Conservation (phyloP, 192 early-diverging fungal species). For the Coemansia sp. region DNA sequence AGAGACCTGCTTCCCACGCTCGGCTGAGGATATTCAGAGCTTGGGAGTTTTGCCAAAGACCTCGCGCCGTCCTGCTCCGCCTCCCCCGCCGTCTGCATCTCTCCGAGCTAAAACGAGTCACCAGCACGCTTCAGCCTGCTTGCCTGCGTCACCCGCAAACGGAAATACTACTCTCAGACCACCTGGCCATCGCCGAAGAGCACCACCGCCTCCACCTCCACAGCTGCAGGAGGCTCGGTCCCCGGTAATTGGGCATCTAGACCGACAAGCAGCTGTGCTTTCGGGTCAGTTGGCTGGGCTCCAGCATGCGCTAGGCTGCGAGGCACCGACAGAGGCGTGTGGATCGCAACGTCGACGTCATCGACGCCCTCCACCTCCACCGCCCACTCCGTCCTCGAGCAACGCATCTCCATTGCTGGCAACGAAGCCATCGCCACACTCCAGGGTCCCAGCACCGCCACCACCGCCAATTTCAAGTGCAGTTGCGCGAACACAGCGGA, state of each 20-base stretch:
- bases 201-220: slow-evolving; percentile 37
- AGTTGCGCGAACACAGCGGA: not conserved
- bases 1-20: slow-evolving; percentile 39
- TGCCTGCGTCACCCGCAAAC: not conserved
- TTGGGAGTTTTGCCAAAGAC: not conserved
- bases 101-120: not conserved
- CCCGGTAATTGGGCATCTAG: not conserved
- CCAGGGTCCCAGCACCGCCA: slow-evolving; percentile 28
- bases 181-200: slow-evolving; percentile 24
- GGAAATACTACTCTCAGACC: not conserved
- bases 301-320: slow-evolving; percentile 1
- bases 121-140: not conserved
- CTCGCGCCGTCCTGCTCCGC: slow-evolving; percentile 26
- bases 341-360: not conserved
- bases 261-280: not conserved
- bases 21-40: slow-evolving; percentile 11
- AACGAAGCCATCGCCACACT: not conserved
- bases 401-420: not conserved
- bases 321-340: slow-evolving; percentile 3
- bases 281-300: not conserved
- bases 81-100: slow-evolving; percentile 16
- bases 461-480: slow-evolving; percentile 14
- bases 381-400: slow-evolving; percentile 21
- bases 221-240: not conserved
- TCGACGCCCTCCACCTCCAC: slow-evolving; percentile 15